A percentile compares a stretch with the other conserved stretches of the same genome.
Evolutionary conservation across 73 alveolate genomes (phyloP).

Genomic region (Stentor roeselii): DNA sequence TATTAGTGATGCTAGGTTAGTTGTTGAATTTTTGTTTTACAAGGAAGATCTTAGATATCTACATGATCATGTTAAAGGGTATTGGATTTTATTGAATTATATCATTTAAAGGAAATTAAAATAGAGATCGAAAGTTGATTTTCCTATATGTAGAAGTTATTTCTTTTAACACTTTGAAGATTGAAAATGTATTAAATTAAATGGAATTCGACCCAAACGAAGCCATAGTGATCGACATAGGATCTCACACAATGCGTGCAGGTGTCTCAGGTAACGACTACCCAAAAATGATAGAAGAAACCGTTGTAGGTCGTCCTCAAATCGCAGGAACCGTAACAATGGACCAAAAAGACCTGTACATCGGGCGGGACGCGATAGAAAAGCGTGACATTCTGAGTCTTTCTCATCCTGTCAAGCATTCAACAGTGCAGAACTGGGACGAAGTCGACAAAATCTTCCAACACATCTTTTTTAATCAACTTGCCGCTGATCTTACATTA

Average conservation of each 20-base stretch:
- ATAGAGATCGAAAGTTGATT: too few relatives aligned
- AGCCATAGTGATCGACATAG: constrained; percentile 44
- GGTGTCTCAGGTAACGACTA: constrained; percentile 32
- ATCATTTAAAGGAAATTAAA: too few relatives aligned
- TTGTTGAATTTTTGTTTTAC: too few relatives aligned
- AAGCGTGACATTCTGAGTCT: constrained; percentile 47
- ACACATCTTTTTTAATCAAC: constrained; percentile 81
- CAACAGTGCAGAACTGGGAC: constrained; percentile 67
- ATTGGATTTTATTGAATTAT: too few relatives aligned
- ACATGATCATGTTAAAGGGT: too few relatives aligned
- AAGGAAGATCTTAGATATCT: too few relatives aligned
- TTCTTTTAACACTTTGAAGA: too few relatives aligned
- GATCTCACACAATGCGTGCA: constrained; percentile 38
- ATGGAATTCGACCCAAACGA: constrained; percentile 8
- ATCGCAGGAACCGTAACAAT: constrained; percentile 81
- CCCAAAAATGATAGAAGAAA: constrained; percentile 71
- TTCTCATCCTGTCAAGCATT: constrained; percentile 63
- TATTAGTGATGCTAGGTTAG: too few relatives aligned
- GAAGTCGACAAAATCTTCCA: constrained; percentile 85
- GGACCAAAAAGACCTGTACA: constrained; percentile 82
- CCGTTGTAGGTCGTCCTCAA: constrained; percentile 87
- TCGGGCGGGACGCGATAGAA: constrained; percentile 70
- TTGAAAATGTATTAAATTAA: too few relatives aligned
- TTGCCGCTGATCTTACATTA: constrained; percentile 83
- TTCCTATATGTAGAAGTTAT: too few relatives aligned